These are phyloP conservation scores for Leptoxyphium fumago DNA, from an alignment of 2,329 filamentous ascomycete species.

Conservation along the genomic window DNA sequence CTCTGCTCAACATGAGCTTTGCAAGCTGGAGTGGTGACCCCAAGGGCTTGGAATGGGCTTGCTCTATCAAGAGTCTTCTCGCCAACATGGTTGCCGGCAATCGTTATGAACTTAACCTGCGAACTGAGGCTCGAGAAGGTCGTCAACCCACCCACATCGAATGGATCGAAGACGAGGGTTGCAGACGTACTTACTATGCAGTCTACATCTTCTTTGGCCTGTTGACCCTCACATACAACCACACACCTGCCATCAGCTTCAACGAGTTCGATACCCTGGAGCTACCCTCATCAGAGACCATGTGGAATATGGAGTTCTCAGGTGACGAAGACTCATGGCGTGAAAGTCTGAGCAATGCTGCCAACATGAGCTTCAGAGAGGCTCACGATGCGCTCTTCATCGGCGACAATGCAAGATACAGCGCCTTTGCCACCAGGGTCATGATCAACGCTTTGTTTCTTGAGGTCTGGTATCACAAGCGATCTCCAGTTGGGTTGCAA, in stretches of 20 bases:
- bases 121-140: constrained; percentile 72
- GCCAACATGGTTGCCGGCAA: constrained; percentile 99
- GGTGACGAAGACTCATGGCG: constrained; percentile 71
- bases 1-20: constrained; percentile 95
- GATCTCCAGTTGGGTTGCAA: constrained; percentile 90
- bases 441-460: constrained; percentile 99
- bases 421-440: constrained; percentile 88
- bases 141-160: constrained; percentile 64
- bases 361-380: constrained; percentile 75
- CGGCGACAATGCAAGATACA: constrained; percentile 79
- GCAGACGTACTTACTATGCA: constrained; percentile 90
- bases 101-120: constrained; percentile 86
- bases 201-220: constrained; percentile 99
- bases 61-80: constrained; percentile 93
- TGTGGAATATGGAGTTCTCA: constrained; percentile 71
- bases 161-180: constrained; percentile 95
- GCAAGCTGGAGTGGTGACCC: constrained; percentile 98
- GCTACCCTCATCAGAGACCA: constrained; percentile 79
- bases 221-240: constrained; percentile 89
- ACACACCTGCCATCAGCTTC: constrained; percentile 94
- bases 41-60: constrained; percentile 95
- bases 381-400: constrained; percentile 94
- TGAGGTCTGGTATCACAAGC: constrained; percentile 98
- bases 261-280: constrained; percentile 93
- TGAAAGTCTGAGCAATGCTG: constrained; percentile 56